These are phyloP conservation scores for Cyclotella sp. DNA, from an alignment of 108 stramenopile genomes.

Conservation along the genomic window DNA sequence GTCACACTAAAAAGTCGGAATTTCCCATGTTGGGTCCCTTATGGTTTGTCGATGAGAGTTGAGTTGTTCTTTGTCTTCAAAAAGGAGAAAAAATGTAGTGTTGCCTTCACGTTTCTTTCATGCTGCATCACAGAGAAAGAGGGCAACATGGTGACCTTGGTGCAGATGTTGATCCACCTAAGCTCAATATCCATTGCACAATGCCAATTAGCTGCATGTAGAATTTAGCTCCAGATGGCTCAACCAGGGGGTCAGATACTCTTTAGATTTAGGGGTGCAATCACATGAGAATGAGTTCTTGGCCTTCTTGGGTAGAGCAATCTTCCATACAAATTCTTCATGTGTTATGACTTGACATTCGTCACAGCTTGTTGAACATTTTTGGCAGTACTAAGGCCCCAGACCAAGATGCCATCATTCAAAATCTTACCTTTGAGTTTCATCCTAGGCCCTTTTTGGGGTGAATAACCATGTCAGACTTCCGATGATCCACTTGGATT, in stretches of 20 bases:
- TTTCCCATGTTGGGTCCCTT: constrained; percentile 12
- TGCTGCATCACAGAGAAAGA: constrained; percentile 43
- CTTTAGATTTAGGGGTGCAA: constrained; percentile 3
- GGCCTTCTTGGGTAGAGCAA: neutral
- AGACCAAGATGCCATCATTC: constrained; percentile 26
- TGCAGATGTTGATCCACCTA: no score
- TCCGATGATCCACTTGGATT: constrained; percentile 25
- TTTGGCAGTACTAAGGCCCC: constrained; percentile 29
- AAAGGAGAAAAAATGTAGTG: constrained; percentile 46
- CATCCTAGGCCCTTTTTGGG: constrained; percentile 49
- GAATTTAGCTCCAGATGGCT: constrained; percentile 9
- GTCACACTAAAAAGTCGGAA: neutral
- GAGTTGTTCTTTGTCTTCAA: constrained; percentile 30
- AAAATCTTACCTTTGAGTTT: constrained; percentile 6
- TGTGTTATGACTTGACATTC: constrained; percentile 14
- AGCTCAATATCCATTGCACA: no score
- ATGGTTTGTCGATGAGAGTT: constrained; percentile 45
- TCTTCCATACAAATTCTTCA: neutral
- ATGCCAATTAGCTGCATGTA: constrained; percentile 25
- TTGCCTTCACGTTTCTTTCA: constrained; percentile 51
- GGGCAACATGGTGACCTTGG: constrained; percentile 52
- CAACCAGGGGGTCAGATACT: neutral
- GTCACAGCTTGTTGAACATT: constrained; percentile 24
- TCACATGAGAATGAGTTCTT: no score
- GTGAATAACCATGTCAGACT: constrained; percentile 17